Conservation (phyloP, 2,329 filamentous ascomycete species). For the Aspergillus neoniger region DNA sequence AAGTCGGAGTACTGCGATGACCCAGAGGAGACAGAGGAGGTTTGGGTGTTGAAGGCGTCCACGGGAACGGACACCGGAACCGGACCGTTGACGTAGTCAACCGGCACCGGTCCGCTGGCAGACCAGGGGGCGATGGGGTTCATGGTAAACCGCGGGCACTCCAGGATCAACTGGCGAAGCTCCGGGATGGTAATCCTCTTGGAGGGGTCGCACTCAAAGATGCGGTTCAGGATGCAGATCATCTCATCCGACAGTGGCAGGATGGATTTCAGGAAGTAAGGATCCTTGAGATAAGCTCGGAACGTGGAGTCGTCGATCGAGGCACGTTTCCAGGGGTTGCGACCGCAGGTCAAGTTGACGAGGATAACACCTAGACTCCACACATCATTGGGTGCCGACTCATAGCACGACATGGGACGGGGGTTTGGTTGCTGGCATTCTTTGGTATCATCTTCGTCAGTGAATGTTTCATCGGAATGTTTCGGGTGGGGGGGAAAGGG, state of each 20-base stretch:
- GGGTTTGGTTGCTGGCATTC: constrained; percentile 83
- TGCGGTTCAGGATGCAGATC: constrained; percentile 79
- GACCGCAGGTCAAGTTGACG: constrained; percentile 94
- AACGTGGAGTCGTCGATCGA: constrained; percentile 93
- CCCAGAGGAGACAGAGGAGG: constrained; percentile 37
- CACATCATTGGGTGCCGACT: constrained; percentile 91
- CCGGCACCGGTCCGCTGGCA: constrained; percentile 35
- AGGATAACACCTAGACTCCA: constrained; percentile 98
- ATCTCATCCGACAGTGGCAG: constrained; percentile 87
- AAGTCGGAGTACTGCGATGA: constrained; percentile 41
- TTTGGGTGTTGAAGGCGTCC: constrained; percentile 37
- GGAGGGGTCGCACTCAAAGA: constrained; percentile 84
- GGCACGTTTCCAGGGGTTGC: constrained; percentile 98
- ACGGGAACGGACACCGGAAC: constrained; percentile 39
- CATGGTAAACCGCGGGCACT: constrained; percentile 71
- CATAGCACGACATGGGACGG: constrained; percentile 74
- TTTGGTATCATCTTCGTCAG: constrained; percentile 44
- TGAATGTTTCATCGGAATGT: not conserved
- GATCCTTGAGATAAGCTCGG: constrained; percentile 81
- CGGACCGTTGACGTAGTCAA: constrained; percentile 39
- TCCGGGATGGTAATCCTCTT: constrained; percentile 80
- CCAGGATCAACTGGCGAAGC: constrained; percentile 73
- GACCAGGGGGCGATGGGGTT: constrained; percentile 44
- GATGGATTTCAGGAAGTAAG: constrained; percentile 87
- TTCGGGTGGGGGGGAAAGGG: constrained; percentile 15